Percentiles rank a stretch among this genome's conserved stretches.
These are phyloP conservation scores for Jacaranda copaia DNA, from an alignment of 257 asterid genomes.

Conservation along the genomic window DNA sequence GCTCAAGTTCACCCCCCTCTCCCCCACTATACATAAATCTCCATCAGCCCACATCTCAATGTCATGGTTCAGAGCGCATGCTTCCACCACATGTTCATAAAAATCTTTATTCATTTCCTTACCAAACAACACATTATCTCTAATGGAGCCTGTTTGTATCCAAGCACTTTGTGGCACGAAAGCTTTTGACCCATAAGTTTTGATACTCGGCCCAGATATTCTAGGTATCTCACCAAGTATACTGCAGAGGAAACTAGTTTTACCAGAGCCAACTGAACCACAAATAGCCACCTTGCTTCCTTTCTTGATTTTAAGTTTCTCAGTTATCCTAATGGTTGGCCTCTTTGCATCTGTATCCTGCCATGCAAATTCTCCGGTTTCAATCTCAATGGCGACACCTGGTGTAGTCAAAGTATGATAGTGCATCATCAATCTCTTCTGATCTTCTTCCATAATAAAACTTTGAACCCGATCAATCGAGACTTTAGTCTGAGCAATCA, in stretches of 20 bases:
- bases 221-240: constrained; percentile 80
- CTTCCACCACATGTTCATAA: constrained; percentile 70
- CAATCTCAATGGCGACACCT: constrained; percentile 69
- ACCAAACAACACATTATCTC: constrained; percentile 83
- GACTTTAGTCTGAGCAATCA: constrained; percentile 85
- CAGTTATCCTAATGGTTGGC: constrained; percentile 58
- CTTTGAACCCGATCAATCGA: constrained; percentile 67
- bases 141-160: constrained; percentile 85
- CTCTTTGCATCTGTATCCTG: constrained; percentile 45
- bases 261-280: constrained; percentile 90
- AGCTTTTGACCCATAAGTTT: constrained; percentile 72
- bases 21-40: constrained; percentile 75
- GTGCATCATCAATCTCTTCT: constrained; percentile 42
- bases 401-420: constrained; percentile 35
- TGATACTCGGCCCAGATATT: constrained; percentile 64
- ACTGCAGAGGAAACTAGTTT: constrained; percentile 74
- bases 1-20: constrained; percentile 75
- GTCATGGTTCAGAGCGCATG: constrained; percentile 78
- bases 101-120: constrained; percentile 62
- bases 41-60: constrained; percentile 69
- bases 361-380: constrained; percentile 79
- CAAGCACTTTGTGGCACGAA: constrained; percentile 89
- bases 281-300: constrained; percentile 81
- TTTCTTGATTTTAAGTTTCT: constrained; percentile 54
- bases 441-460: constrained; percentile 64